phyloP scores from a whole-genome alignment of 2,329 filamentous ascomycete species.

The Penicillium sp. region DNA sequence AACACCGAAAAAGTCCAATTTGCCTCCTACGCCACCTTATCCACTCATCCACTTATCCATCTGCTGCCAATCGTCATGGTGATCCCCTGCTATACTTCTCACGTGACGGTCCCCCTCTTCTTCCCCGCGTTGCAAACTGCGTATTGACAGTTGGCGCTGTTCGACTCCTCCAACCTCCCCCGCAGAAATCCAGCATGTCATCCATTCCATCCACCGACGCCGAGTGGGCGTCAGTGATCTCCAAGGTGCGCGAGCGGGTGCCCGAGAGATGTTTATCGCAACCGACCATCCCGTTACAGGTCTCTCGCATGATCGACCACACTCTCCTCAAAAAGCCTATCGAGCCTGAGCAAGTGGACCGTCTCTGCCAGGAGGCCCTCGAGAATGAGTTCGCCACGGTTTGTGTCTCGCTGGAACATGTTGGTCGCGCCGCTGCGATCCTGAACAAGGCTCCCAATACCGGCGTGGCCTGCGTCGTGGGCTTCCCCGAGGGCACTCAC shows the following conservation, averaged over 20 bases:
- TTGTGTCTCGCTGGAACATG: slow-evolving; percentile 60
- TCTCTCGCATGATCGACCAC: slow-evolving; percentile 48
- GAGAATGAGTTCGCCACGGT: slow-evolving; percentile 52
- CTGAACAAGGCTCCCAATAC: slow-evolving; percentile 50
- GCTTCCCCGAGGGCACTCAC: slow-evolving; percentile 64
- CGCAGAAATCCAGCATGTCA: slow-evolving; percentile 23
- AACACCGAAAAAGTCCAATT: no score
- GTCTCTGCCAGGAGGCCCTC: slow-evolving; percentile 59
- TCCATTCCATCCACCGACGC: slow-evolving; percentile 34
- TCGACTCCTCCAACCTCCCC: background rate
- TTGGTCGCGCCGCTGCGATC: slow-evolving; percentile 54
- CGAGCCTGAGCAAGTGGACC: slow-evolving; percentile 55
- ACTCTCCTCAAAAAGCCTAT: slow-evolving; percentile 48
- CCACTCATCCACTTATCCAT: no score
- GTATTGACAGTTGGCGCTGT: no score
- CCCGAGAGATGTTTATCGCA: slow-evolving; percentile 29
- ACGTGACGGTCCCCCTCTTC: slow-evolving; percentile 21
- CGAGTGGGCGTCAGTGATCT: slow-evolving; percentile 40
- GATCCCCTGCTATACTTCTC: slow-evolving; percentile 9
- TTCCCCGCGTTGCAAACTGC: no score
- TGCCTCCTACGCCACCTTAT: no score
- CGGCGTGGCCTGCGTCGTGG: slow-evolving; percentile 62
- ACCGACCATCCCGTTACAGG: slow-evolving; percentile 28
- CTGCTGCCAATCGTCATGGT: slow-evolving; percentile 22
- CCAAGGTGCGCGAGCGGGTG: slow-evolving; percentile 29